These are phyloP conservation scores for Trichophyton simii DNA, from an alignment of 2,329 filamentous ascomycete species.

Conservation along the genomic window DNA sequence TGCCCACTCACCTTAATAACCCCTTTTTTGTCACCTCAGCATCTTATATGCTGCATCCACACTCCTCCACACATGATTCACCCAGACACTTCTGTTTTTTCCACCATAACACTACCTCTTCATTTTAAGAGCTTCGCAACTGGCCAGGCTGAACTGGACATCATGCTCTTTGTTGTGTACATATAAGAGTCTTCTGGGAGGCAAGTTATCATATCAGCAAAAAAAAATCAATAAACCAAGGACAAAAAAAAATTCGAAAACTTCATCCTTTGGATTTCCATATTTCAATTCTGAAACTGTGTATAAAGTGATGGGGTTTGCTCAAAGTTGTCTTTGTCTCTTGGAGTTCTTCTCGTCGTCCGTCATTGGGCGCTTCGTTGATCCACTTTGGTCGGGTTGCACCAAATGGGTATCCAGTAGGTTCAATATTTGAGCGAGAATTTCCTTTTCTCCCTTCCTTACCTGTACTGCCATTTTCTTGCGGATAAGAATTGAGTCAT, in stretches of 20 bases:
- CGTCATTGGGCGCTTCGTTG: slow-evolving; percentile 22
- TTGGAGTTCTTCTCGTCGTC: slow-evolving; percentile 16
- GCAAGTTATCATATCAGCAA: not conserved
- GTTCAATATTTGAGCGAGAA: slow-evolving; percentile 45
- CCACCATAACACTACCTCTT: not conserved
- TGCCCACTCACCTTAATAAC: slow-evolving; percentile 1
- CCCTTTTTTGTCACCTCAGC: not conserved
- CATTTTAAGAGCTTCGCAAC: not conserved
- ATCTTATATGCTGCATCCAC: not conserved
- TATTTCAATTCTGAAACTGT: not conserved
- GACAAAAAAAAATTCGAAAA: slow-evolving; percentile 12
- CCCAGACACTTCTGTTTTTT: not conserved
- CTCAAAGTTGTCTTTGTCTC: slow-evolving; percentile 12
- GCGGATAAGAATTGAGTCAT: slow-evolving; percentile 22
- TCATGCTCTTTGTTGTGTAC: not conserved
- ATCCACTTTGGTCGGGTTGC: slow-evolving; percentile 11
- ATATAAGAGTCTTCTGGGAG: slow-evolving; percentile 1
- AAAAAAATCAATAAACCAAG: not conserved
- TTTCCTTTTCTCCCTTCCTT: slow-evolving; percentile 58
- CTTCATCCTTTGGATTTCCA: not conserved
- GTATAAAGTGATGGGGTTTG: not conserved
- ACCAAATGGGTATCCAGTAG: slow-evolving; percentile 19
- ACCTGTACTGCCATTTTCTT: slow-evolving; percentile 53
- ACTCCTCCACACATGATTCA: not conserved
- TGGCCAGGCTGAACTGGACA: not conserved